Percentiles rank a stretch among this genome's conserved stretches.
Conservation (phyloP, 2,329 filamentous ascomycete genomes). For the Pseudogymnoascus sp. region DNA sequence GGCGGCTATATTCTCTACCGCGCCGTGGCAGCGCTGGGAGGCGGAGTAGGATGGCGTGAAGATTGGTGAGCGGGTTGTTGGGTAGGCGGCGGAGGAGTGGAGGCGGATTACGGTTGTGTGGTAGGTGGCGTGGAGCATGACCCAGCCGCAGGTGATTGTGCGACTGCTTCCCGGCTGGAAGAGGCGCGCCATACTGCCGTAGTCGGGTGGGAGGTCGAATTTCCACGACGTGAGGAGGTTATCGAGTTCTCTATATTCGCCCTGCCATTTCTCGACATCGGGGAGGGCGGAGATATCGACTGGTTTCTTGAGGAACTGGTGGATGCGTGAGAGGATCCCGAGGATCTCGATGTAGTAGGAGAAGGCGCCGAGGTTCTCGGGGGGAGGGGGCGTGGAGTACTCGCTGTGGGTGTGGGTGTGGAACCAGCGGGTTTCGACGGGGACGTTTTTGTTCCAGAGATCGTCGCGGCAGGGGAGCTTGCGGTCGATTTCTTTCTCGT, state of each 20-base stretch:
- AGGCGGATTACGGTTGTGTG: conserved; percentile 84
- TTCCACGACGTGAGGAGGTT: conserved; percentile 75
- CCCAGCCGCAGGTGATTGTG: conserved; percentile 70
- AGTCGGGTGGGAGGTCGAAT: conserved; percentile 72
- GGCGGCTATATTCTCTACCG: conserved; percentile 74
- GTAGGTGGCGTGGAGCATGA: conserved; percentile 86
- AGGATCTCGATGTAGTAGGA: conserved; percentile 87
- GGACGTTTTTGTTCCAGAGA: conserved; percentile 73
- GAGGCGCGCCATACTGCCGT: conserved; percentile 73
- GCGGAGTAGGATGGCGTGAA: conserved; percentile 86
- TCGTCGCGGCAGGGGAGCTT: conserved; percentile 82
- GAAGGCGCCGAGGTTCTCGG: conserved; percentile 79
- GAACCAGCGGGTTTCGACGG: conserved; percentile 81
- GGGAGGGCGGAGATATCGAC: conserved; percentile 78
- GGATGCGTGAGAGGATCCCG: conserved; percentile 78
- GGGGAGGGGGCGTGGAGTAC: conserved; percentile 52
- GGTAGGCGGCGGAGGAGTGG: conserved; percentile 88
- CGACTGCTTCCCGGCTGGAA: conserved; percentile 63
- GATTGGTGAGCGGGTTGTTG: conserved; percentile 77
- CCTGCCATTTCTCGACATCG: conserved; percentile 86
- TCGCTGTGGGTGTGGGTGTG: conserved; percentile 46
- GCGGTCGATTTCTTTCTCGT: conserved; percentile 84
- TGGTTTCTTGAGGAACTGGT: conserved; percentile 80
- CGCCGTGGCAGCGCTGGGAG: conserved; percentile 71
- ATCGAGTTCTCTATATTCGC: conserved; percentile 78